These are phyloP conservation scores for Anthracocystis walkeri DNA, from an alignment of 1,284 basidiomycete species.

Conservation along the genomic window DNA sequence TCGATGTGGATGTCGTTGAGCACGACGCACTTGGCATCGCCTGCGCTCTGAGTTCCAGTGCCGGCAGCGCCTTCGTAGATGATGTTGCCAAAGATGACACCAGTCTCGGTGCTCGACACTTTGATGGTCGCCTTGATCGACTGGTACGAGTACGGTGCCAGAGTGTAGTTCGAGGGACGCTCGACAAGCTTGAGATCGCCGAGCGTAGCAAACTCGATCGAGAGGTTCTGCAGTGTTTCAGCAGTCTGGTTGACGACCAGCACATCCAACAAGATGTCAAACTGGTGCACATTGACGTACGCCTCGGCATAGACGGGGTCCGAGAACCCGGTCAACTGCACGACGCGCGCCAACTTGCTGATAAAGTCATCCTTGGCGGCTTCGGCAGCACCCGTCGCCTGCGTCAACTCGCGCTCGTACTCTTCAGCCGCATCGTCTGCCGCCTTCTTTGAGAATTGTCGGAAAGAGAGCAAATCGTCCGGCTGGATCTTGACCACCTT, in stretches of 20 bases:
- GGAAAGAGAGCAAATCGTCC: constrained; percentile 91
- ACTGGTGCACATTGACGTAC: constrained; percentile 97
- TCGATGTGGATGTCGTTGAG: constrained; percentile 98
- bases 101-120: constrained; percentile 86
- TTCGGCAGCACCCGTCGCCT: constrained; percentile 87
- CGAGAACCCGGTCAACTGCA: constrained; percentile 97
- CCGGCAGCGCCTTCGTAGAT: constrained; percentile 79
- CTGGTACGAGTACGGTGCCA: constrained; percentile 97
- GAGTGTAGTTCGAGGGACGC: constrained; percentile 88
- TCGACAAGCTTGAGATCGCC: constrained; percentile 98
- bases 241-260: constrained; percentile 96
- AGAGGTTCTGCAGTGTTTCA: constrained; percentile 95
- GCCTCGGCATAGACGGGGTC: constrained; percentile 99
- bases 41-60: constrained; percentile 52
- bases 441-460: constrained; percentile 92
- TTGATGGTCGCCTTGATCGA: constrained; percentile 99
- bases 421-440: constrained; percentile 72
- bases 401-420: constrained; percentile 88
- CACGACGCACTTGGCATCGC: constrained; percentile 80
- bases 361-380: constrained; percentile 89
- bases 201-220: constrained; percentile 95
- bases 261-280: constrained; percentile 93
- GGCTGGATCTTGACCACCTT: constrained; percentile 85
- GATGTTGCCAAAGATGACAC: constrained; percentile 97
- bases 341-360: constrained; percentile 92